Base-by-base conservation (phyloP, 805 yeast species). In the Tetrapisispora pingtungensis region DNA sequence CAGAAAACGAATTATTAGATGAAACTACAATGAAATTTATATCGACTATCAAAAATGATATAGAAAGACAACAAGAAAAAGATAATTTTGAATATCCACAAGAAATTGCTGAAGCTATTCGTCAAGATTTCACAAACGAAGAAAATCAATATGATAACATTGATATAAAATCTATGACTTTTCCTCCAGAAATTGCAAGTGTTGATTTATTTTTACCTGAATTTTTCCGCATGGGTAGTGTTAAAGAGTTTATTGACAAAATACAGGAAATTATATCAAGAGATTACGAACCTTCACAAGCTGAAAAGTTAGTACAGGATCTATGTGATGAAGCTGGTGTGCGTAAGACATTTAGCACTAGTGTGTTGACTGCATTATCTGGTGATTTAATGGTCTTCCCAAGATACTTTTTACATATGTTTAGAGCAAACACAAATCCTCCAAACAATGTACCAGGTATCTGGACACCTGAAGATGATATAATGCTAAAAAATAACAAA, bases 401-500 rank as follows among this genome's bases (percentile, higher is more conserved):
- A 36, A 61, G 68, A 38, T 71, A 66, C 47, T 61, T 71, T 46
- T 61, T 69, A 45, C 55, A 61, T 33, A 68, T 68, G 56, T 62
- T 71, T 36, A 63, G 64, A 47, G 60, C 67, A 22, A 68, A 67
- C 30, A 58, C 63, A 14, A 68, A 69, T 47, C 75, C 74, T 10
- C 75, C 75, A 32, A 49, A 52, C 43, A 56, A 67, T 42, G 65
- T 64, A 8, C 66, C 69, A n/a, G 74, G 74, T 42, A 65, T 71
- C 36, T 71, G 74, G 74, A 69, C 73, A 2, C 52, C 62, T 24
- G 69, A 66, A 39, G 73, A 71, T 57, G 74, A 71, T 48, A 63
- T 55, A 15, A 57, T 60, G 49, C 50, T 70, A 43, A 64, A 57
- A 41, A 46, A 58, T 22, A 60, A 57, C 20, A 62, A 59, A 34